phyloP scores from a whole-genome alignment of 2,329 filamentous ascomycete species.

The Botrytis fragariae region DNA sequence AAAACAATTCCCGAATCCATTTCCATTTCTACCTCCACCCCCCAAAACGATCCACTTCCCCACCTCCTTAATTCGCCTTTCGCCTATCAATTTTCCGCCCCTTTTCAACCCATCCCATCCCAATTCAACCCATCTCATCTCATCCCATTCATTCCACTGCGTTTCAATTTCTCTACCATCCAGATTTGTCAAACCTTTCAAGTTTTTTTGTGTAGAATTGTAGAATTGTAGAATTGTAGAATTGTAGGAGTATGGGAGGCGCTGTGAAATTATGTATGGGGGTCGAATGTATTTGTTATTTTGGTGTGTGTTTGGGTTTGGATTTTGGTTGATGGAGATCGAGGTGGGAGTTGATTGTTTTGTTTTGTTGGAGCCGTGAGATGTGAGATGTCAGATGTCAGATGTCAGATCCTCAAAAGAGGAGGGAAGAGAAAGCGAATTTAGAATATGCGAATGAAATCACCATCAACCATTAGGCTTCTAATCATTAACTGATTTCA shows the following conservation, averaged over 20 bases:
- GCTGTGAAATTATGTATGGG: background rate
- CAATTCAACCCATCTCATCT: background rate
- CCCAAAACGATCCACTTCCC: background rate
- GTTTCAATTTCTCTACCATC: background rate
- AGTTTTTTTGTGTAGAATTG: background rate
- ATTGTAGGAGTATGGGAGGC: background rate
- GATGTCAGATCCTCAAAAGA: too few species aligned
- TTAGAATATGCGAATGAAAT: background rate
- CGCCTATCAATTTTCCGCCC: background rate
- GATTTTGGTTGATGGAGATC: background rate
- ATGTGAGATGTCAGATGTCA: too few species aligned
- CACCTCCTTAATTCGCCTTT: background rate
- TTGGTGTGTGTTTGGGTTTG: background rate
- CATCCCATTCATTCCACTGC: background rate
- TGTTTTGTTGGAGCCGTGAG: too few species aligned
- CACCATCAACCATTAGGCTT: background rate
- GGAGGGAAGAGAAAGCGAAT: background rate
- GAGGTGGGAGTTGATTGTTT: background rate
- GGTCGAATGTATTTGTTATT: background rate
- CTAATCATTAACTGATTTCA: background rate
- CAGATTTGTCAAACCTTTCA: rapidly evolving
- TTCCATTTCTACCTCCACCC: too few species aligned
- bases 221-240: too few species aligned
- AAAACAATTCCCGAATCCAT: too few species aligned
- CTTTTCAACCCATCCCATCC: background rate